A percentile compares a stretch with the other conserved stretches of the same genome.
Evolutionary conservation across 352 stramenopile genomes (phyloP).

Genomic region (Phytopythium chamaehyphon): DNA sequence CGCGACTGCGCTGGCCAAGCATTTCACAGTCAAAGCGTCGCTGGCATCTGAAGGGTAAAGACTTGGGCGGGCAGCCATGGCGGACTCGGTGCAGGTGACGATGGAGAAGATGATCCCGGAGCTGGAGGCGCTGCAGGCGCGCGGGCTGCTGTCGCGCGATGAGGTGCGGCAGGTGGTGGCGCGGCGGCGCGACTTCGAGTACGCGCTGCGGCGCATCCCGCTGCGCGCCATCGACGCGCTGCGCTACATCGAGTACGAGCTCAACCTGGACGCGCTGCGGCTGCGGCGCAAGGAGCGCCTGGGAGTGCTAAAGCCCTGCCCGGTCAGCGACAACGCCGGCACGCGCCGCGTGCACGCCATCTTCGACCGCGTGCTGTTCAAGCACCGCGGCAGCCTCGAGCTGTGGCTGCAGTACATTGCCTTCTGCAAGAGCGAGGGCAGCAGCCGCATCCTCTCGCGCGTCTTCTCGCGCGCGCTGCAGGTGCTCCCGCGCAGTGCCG

Average conservation of each 20-base stretch:
- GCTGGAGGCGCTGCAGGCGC: slow-evolving; percentile 89
- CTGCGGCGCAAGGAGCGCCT: slow-evolving; percentile 77
- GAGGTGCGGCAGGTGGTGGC: slow-evolving; percentile 91
- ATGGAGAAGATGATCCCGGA: slow-evolving; percentile 95
- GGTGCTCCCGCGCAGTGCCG: slow-evolving; percentile 76
- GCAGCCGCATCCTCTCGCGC: slow-evolving; percentile 61
- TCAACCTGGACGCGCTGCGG: slow-evolving; percentile 89
- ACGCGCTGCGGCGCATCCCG: slow-evolving; percentile 85
- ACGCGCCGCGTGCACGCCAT: slow-evolving; percentile 77
- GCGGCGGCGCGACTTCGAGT: slow-evolving; percentile 90
- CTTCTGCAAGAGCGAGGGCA: slow-evolving; percentile 75
- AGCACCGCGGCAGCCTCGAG: slow-evolving; percentile 85
- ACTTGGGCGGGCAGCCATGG: slow-evolving; percentile 51
- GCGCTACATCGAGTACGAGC: slow-evolving; percentile 93
- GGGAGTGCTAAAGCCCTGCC: slow-evolving; percentile 56
- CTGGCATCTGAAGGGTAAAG: background rate
- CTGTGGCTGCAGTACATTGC: slow-evolving; percentile 91
- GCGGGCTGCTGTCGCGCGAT: slow-evolving; percentile 79
- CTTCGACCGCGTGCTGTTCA: slow-evolving; percentile 85
- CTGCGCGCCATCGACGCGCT: slow-evolving; percentile 90
- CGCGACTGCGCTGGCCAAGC: slow-evolving; percentile 3
- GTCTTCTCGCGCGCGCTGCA: slow-evolving; percentile 87
- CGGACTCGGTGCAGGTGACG: slow-evolving; percentile 90
- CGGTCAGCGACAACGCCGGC: slow-evolving; percentile 65
- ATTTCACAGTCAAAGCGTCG: slow-evolving; percentile 6